phyloP scores from a whole-genome alignment of 352 stramenopile species.

The Globisporangium paddicum region DNA sequence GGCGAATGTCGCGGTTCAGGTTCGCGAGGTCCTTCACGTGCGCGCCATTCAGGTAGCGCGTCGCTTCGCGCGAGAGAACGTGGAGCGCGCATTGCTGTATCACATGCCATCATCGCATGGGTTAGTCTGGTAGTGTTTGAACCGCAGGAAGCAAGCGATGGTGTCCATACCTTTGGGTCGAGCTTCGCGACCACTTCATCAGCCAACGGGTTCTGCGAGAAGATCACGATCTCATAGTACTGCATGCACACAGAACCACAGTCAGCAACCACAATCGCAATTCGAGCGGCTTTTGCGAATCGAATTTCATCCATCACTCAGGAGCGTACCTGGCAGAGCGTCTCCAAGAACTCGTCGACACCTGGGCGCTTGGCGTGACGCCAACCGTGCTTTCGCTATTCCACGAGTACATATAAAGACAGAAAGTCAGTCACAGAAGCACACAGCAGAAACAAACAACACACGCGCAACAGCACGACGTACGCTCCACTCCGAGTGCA shows the following conservation, averaged over 20 bases:
- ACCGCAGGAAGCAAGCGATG: neutral
- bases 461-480: slow-evolving; percentile 16
- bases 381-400: slow-evolving; percentile 83
- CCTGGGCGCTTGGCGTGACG: slow-evolving; percentile 82
- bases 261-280: neutral
- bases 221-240: slow-evolving; percentile 89
- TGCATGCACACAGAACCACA: slow-evolving; percentile 11
- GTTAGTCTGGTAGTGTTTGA: neutral
- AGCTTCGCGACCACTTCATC: slow-evolving; percentile 80
- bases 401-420: neutral
- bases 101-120: neutral
- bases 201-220: slow-evolving; percentile 79
- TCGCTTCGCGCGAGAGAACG: slow-evolving; percentile 73
- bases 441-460: too few relatives aligned
- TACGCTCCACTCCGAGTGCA: slow-evolving; percentile 89
- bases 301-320: too few relatives aligned
- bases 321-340: slow-evolving; percentile 47
- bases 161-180: slow-evolving; percentile 52
- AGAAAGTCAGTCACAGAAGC: too few relatives aligned
- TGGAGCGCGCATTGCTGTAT: slow-evolving; percentile 69
- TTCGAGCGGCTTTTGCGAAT: neutral
- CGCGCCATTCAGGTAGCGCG: slow-evolving; percentile 75
- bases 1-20: slow-evolving; percentile 74
- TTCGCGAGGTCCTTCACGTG: slow-evolving; percentile 83
- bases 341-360: slow-evolving; percentile 85